Conservation (phyloP, 148 eudicot species). For the Rhododendron henanense region DNA sequence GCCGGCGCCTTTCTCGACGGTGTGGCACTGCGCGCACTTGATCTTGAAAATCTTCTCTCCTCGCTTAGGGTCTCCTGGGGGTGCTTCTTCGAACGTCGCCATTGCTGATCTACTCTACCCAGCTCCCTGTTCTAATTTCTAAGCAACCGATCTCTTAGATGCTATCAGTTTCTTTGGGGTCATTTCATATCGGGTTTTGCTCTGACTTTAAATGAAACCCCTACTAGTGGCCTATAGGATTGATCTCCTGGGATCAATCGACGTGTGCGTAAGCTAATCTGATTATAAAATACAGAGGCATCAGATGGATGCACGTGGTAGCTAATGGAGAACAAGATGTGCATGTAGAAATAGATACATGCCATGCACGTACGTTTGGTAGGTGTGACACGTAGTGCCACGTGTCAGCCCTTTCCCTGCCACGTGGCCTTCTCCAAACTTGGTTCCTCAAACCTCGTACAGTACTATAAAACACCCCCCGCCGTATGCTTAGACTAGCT, state of each 20-base stretch:
- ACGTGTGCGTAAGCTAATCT: too few species aligned
- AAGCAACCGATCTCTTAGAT: too few species aligned
- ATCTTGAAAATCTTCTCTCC: slow-evolving; percentile 49
- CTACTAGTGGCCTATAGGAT: accelerated
- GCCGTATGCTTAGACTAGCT: not conserved
- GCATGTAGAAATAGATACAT: not conserved
- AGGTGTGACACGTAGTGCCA: not conserved
- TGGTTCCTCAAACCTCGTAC: not conserved
- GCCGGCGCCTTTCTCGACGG: slow-evolving; percentile 44
- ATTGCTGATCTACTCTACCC: too few species aligned
- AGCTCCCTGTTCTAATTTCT: too few species aligned
- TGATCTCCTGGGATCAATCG: too few species aligned
- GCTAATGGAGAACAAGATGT: not conserved
- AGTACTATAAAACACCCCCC: not conserved
- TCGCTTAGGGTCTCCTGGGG: slow-evolving; percentile 22
- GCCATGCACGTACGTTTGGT: not conserved
- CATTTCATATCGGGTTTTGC: too few species aligned
- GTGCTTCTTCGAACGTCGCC: slow-evolving; percentile 15
- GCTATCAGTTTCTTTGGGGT: too few species aligned
- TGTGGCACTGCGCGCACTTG: slow-evolving; percentile 52
- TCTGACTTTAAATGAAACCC: too few species aligned
- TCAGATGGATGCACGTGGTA: not conserved
- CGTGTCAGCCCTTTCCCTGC: not conserved
- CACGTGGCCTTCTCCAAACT: not conserved
- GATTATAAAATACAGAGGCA: not conserved